Evolutionary conservation across 495 filamentous ascomycete species (phyloP).

Genomic region (Neurospora africana): DNA sequence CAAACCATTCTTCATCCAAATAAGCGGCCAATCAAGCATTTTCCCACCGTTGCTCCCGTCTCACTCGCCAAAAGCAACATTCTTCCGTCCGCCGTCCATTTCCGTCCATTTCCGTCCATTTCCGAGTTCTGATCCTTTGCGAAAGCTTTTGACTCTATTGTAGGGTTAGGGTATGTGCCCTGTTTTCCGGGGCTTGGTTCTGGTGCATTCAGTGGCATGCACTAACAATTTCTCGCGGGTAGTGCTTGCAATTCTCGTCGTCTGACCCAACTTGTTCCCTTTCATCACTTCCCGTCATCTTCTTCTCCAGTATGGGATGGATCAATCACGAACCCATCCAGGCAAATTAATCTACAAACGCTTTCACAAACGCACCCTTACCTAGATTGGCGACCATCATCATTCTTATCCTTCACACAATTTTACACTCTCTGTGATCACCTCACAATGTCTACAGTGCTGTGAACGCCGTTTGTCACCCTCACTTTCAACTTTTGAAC

Average conservation of each 20-base stretch:
- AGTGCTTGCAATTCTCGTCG: background rate
- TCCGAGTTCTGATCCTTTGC: background rate
- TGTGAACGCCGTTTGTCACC: background rate
- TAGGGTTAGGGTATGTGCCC: background rate
- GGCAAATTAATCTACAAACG: background rate
- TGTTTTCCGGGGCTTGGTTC: background rate
- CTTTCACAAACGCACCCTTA: background rate
- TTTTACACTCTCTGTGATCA: background rate
- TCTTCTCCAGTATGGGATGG: too few species aligned
- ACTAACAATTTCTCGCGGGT: background rate
- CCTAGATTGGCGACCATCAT: background rate
- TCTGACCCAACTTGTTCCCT: background rate
- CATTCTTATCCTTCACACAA: background rate
- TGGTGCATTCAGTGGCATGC: background rate
- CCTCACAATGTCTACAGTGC: background rate
- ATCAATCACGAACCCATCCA: background rate
- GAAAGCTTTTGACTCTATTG: background rate
- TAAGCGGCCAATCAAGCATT: background rate
- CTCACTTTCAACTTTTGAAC: background rate
- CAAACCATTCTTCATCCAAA: background rate
- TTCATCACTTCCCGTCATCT: background rate
- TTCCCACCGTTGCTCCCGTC: background rate
- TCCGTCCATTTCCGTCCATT: background rate
- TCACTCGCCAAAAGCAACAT: background rate
- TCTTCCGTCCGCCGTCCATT: background rate